Evolutionary conservation across 2,329 filamentous ascomycete genomes (phyloP).

Genomic region (Parascedosporium putredinis): DNA sequence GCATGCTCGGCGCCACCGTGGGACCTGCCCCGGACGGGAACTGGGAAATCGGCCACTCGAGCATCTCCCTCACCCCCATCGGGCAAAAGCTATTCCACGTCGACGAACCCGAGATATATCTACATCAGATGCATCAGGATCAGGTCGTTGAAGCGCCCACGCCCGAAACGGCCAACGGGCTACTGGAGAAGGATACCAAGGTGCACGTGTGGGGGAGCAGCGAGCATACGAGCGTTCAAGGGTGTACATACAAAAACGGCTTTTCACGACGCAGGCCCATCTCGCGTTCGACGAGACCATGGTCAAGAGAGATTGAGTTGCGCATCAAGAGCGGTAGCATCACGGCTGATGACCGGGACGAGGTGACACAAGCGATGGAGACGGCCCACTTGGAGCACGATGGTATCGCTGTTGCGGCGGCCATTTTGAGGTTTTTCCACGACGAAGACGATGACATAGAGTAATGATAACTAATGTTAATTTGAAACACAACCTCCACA

Average conservation of each 20-base stretch:
- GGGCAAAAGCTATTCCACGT: constrained; percentile 61
- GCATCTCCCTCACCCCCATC: constrained; percentile 51
- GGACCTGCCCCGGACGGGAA: constrained; percentile 49
- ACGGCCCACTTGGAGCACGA: constrained; percentile 57
- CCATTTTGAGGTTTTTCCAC: constrained; percentile 52
- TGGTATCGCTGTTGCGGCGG: constrained; percentile 53
- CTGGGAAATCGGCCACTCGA: constrained; percentile 64
- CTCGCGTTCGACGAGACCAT: constrained; percentile 66
- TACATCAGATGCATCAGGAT: constrained; percentile 77
- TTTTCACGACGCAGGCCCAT: constrained; percentile 71
- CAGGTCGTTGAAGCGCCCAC: constrained; percentile 53
- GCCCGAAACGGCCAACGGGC: constrained; percentile 29
- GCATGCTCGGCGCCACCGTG: constrained; percentile 60
- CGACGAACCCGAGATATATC: constrained; percentile 34
- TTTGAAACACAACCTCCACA: too few species aligned
- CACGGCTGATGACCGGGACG: constrained; percentile 40
- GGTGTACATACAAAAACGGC: constrained; percentile 56
- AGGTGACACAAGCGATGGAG: constrained; percentile 50
- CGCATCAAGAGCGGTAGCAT: constrained; percentile 50
- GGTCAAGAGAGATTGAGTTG: constrained; percentile 51
- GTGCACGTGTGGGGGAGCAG: constrained; percentile 53
- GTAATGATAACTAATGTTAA: too few species aligned
- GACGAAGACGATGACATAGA: constrained; percentile 33
- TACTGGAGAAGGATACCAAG: constrained; percentile 27
- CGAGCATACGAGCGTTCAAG: constrained; percentile 57